Conservation (phyloP, 2,329 filamentous ascomycete genomes). For the Alternaria novae-zelandiae region DNA sequence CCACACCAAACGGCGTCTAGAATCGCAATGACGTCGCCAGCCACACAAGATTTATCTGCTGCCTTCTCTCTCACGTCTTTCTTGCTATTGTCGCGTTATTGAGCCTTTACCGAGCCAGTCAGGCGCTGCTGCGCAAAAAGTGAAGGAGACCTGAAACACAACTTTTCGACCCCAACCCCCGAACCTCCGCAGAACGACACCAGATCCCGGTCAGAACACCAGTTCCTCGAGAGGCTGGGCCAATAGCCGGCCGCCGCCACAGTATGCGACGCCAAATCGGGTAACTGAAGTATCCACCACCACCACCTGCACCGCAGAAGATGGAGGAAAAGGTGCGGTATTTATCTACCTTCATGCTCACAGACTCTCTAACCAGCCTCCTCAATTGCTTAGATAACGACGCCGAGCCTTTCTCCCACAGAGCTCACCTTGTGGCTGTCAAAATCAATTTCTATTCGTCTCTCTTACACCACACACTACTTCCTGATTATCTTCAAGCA, state of each 20-base stretch:
- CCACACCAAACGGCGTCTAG: neutral
- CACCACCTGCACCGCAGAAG: neutral
- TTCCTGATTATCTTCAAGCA: neutral
- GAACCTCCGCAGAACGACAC: neutral
- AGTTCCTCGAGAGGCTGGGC: neutral
- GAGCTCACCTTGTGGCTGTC: neutral
- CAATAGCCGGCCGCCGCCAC: neutral
- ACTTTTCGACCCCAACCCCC: neutral
- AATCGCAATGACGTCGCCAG: neutral
- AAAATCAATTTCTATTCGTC: neutral
- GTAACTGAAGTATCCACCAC: neutral
- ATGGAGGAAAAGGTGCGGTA: neutral
- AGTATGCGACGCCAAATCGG: neutral
- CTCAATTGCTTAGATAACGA: neutral
- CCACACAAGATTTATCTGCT: neutral
- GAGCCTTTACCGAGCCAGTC: neutral
- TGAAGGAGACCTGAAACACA: constrained; percentile 5
- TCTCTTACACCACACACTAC: neutral
- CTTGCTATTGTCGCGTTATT: neutral
- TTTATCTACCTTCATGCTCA: neutral
- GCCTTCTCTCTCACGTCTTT: neutral
- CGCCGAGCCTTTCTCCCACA: constrained; percentile 2
- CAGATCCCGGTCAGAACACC: no score
- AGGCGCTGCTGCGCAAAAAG: neutral
- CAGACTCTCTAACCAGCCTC: neutral